Conservation (phyloP, 2,329 filamentous ascomycete genomes). For the Sporothrix pallida region DNA sequence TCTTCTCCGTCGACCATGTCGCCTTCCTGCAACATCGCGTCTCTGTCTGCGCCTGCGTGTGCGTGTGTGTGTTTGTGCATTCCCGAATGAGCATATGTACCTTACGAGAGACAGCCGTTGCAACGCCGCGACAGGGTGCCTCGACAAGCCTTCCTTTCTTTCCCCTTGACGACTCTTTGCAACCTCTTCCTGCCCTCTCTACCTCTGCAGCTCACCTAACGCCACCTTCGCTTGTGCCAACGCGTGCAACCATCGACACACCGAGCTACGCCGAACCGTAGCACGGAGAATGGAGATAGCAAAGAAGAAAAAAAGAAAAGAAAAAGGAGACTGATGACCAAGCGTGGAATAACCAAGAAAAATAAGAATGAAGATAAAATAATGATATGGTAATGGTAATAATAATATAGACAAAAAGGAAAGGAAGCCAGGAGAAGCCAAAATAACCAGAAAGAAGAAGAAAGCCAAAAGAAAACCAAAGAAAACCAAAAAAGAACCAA, state of each 20-base stretch:
- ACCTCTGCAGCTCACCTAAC: background rate
- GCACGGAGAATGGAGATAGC: background rate
- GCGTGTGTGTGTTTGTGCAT: constrained; percentile 8
- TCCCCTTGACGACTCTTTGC: too few relatives aligned
- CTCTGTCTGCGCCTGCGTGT: background rate
- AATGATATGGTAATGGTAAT: constrained; percentile 3
- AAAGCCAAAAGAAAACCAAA: background rate
- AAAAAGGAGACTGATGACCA: background rate
- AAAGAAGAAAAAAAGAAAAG: background rate
- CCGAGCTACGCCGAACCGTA: constrained; percentile 6
- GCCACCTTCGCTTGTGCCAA: background rate
- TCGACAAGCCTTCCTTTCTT: background rate
- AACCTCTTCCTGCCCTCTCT: too few relatives aligned
- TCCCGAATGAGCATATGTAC: constrained; percentile 22
- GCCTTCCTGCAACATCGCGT: background rate
- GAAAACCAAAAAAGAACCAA: background rate
- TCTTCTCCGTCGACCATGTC: background rate
- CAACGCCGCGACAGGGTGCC: constrained; percentile 1
- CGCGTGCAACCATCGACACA: background rate
- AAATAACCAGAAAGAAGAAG: background rate
- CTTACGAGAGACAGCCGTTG: constrained; percentile 19
- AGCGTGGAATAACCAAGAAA: background rate
- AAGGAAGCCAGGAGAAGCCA: background rate
- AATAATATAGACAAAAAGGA: background rate
- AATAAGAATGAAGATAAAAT: background rate